Percentiles rank a stretch among this genome's conserved stretches.
Conservation (phyloP, 805 yeast species). For the Yamadazyma ubonensis region DNA sequence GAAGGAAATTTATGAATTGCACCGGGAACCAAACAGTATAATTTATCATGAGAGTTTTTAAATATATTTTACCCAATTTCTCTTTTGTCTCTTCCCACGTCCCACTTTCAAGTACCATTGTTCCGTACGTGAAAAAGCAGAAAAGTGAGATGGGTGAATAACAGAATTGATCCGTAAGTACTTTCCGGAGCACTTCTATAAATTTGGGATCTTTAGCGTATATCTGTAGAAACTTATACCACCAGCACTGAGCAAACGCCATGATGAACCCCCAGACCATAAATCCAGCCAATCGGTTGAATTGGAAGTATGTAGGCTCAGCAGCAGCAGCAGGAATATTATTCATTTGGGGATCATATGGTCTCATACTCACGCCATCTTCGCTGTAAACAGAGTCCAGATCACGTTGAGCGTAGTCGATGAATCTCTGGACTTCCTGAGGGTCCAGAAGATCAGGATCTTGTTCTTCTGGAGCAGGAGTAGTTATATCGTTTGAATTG, state of each 20-base stretch:
- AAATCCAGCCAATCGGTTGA: constrained; percentile 72
- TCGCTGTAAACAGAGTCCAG: constrained; percentile 18
- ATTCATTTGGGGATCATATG: constrained; percentile 11
- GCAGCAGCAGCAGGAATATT: background rate
- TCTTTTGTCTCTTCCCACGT: constrained; percentile 58
- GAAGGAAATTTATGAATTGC: constrained; percentile 69
- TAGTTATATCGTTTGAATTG: constrained; percentile 18
- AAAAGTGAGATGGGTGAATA: constrained; percentile 85
- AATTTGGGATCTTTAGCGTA: constrained; percentile 81
- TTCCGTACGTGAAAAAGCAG: constrained; percentile 80
- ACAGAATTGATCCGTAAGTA: constrained; percentile 82
- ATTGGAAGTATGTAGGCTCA: constrained; percentile 51
- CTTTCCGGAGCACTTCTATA: constrained; percentile 82
- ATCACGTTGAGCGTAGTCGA: constrained; percentile 35
- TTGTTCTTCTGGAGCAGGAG: constrained; percentile 3
- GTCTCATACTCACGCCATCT: constrained; percentile 9
- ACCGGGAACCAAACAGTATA: constrained; percentile 82
- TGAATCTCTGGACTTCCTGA: constrained; percentile 16
- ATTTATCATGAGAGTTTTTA: constrained; percentile 65
- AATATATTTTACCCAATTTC: constrained; percentile 65
- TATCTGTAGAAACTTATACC: constrained; percentile 85
- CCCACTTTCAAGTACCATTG: constrained; percentile 76
- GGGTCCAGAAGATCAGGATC: constrained; percentile 9
- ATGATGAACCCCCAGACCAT: constrained; percentile 84
- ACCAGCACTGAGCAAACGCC: constrained; percentile 80